Evolutionary conservation across 306 rosid genomes (phyloP).

Genomic region (Trifolium dubium): DNA sequence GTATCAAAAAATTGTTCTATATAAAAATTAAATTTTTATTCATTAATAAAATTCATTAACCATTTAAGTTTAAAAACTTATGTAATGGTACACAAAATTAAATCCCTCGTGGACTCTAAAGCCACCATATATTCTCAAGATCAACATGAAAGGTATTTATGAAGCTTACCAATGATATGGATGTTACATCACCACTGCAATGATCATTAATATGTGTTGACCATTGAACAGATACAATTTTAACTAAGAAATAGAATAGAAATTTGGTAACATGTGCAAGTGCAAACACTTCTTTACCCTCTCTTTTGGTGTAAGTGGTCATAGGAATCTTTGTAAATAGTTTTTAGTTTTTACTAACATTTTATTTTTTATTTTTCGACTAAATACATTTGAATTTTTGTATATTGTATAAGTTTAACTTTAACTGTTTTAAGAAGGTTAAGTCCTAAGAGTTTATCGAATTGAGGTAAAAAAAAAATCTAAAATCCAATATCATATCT

Average conservation of each 20-base stretch:
- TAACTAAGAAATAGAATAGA: background rate
- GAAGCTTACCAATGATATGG: constrained; percentile 8
- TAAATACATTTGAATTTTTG: background rate
- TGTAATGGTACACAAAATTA: too few species aligned
- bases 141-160: constrained; percentile 8
- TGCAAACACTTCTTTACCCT: background rate
- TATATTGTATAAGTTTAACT: background rate
- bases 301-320: background rate
- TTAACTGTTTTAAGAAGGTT: background rate
- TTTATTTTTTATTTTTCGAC: background rate
- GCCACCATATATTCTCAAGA: background rate
- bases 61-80: too few species aligned
- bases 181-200: constrained; percentile 2
- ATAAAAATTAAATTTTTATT: too few species aligned
- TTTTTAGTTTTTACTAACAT: background rate
- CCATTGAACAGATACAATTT: background rate
- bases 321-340: constrained; percentile 14
- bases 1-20: too few species aligned
- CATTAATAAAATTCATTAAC: too few species aligned
- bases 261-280: background rate
- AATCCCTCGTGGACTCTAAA: too few species aligned
- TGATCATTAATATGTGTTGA: constrained; percentile 7
- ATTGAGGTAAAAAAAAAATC: background rate
- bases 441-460: background rate
- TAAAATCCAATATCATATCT: background rate